Conservation (phyloP, 2,329 filamentous ascomycete species). For the Nigrograna mackinnonii region DNA sequence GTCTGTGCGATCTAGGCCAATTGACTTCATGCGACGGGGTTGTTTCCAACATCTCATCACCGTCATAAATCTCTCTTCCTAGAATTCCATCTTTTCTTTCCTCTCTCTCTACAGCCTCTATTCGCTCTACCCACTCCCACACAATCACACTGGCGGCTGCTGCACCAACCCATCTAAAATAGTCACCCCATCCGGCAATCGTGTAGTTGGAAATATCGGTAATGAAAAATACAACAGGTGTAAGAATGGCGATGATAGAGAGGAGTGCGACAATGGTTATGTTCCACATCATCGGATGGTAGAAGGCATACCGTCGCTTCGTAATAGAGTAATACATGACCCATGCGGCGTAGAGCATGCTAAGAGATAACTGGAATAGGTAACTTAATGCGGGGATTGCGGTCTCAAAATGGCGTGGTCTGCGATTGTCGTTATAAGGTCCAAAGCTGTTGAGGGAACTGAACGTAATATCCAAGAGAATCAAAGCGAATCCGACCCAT, state of each 20-base stretch:
- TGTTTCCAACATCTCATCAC: conserved; percentile 85
- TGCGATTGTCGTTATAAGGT: conserved; percentile 54
- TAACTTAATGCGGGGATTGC: conserved; percentile 91
- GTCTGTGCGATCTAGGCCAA: conserved; percentile 50
- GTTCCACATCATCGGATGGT: conserved; percentile 87
- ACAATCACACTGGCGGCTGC: conserved; percentile 95
- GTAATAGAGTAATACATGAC: conserved; percentile 92
- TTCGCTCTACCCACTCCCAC: conserved; percentile 97
- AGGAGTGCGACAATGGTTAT: conserved; percentile 80
- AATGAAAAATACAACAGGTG: conserved; percentile 91
- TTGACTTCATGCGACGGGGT: conserved; percentile 62
- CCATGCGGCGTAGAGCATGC: conserved; percentile 88
- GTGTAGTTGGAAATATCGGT: conserved; percentile 84
- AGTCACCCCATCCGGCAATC: conserved; percentile 91
- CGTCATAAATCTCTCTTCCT: conserved; percentile 88
- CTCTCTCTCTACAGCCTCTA: conserved; percentile 88
- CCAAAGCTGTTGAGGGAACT: conserved; percentile 89
- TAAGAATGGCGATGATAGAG: conserved; percentile 79
- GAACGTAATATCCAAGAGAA: conserved; percentile 88
- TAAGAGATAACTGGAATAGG: conserved; percentile 84
- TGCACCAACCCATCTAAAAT: conserved; percentile 94
- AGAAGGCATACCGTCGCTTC: conserved; percentile 89
- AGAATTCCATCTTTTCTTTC: conserved; percentile 93
- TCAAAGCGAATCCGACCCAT: conserved; percentile 94
- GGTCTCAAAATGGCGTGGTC: conserved; percentile 79